Conservation (phyloP, 2,329 filamentous ascomycete genomes). For the Arthrobotrys conoides region DNA sequence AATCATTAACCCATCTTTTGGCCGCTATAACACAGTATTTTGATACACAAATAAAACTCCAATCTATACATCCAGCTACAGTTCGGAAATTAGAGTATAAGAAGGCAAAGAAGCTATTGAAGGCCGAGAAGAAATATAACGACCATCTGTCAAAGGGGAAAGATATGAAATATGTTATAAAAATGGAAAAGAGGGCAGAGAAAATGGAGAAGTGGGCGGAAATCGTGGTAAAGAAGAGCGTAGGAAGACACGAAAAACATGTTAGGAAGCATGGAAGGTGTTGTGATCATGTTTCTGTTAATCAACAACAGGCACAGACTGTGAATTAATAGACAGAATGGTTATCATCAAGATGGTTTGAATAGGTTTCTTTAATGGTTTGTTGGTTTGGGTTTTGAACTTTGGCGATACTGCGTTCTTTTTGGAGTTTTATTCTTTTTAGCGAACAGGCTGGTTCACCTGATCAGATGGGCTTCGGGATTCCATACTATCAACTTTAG, state of each 20-base stretch:
- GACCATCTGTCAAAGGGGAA: constrained; percentile 46
- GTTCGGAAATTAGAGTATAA: constrained; percentile 31
- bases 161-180: constrained; percentile 25
- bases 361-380: not conserved
- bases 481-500: too few species aligned
- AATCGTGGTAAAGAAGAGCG: constrained; percentile 27
- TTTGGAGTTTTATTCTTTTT: not conserved
- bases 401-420: too few species aligned
- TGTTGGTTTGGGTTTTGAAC: too few species aligned
- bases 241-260: constrained; percentile 4
- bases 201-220: constrained; percentile 58
- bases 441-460: too few species aligned
- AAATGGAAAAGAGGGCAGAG: constrained; percentile 47
- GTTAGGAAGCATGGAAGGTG: not conserved
- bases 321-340: not conserved
- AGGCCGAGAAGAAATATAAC: constrained; percentile 51
- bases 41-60: constrained; percentile 47
- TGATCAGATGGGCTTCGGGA: too few species aligned
- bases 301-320: not conserved
- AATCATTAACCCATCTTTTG: constrained; percentile 16
- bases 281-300: not conserved
- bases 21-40: constrained; percentile 37
- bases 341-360: too few species aligned
- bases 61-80: not conserved
- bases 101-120: constrained; percentile 44